A percentile compares a stretch with the other conserved stretches of the same genome.
Conservation (phyloP, 345 rosid species). For the Rhizophora apiculata region DNA sequence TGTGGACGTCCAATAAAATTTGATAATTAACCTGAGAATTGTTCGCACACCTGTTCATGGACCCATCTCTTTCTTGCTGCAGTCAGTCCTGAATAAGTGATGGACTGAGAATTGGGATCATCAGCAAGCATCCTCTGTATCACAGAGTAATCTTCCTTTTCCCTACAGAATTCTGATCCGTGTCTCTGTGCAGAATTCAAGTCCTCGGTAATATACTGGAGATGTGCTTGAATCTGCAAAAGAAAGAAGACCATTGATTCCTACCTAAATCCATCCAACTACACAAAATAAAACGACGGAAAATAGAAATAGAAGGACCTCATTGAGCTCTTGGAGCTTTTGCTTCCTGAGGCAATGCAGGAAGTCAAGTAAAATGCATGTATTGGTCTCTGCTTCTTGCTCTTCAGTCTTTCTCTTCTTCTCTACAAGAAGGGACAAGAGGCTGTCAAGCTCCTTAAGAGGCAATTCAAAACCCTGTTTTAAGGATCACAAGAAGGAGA, state of each 20-base stretch:
- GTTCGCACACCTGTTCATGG: conserved; percentile 66
- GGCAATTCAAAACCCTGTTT: conserved; percentile 49
- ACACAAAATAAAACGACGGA: background rate
- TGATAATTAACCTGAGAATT: background rate
- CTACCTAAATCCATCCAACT: background rate
- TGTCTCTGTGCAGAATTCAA: conserved; percentile 5
- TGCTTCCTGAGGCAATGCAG: conserved; percentile 37
- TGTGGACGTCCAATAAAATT: too few relatives aligned
- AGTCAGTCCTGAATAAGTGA: conserved; percentile 44
- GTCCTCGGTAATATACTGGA: conserved; percentile 10
- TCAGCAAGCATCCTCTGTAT: conserved; percentile 7
- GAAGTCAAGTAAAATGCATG: conserved; percentile 39
- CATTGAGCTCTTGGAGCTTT: conserved; percentile 39
- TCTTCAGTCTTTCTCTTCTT: conserved; percentile 42
- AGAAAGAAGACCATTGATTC: background rate
- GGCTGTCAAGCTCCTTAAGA: conserved; percentile 37
- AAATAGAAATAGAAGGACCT: conserved; percentile 21
- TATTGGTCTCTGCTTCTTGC: conserved; percentile 41
- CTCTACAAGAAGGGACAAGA: conserved; percentile 33
- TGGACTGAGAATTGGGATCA: background rate
- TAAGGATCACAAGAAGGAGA: conserved; percentile 21
- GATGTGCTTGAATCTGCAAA: conserved; percentile 12
- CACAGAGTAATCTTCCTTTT: background rate
- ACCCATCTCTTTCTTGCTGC: conserved; percentile 73
- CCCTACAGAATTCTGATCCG: background rate